Percentiles rank a stretch among this genome's conserved stretches.
Conservation (phyloP, 2,329 filamentous ascomycete species). For the Aspergillus sp. region DNA sequence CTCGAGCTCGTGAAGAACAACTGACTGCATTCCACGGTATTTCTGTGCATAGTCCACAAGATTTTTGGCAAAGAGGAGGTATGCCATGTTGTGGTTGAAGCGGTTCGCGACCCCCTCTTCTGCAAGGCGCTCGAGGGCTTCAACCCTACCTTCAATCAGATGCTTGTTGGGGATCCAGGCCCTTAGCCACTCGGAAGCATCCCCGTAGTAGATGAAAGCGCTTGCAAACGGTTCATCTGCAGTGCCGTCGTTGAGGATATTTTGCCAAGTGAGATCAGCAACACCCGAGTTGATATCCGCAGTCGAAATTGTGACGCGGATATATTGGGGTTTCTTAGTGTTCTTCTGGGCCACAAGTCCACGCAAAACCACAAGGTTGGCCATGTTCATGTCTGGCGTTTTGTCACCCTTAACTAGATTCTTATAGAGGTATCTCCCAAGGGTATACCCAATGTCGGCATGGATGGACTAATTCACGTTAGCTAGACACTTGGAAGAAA, state of each 20-base stretch:
- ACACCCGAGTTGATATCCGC: neutral
- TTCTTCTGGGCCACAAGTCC: slow-evolving; percentile 51
- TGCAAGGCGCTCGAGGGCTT: neutral
- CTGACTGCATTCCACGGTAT: neutral
- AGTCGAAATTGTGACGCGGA: slow-evolving; percentile 7
- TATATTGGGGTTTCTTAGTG: slow-evolving; percentile 6
- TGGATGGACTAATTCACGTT: slow-evolving; percentile 19
- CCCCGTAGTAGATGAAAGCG: slow-evolving; percentile 13
- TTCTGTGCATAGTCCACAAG: neutral
- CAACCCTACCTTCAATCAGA: neutral
- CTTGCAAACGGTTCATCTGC: slow-evolving; percentile 15
- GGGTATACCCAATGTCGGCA: slow-evolving; percentile 28
- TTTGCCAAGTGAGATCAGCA: slow-evolving; percentile 5
- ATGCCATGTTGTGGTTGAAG: neutral
- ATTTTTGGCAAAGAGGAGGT: neutral
- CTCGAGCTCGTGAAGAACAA: neutral
- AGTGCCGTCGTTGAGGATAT: slow-evolving; percentile 3
- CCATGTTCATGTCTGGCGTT: slow-evolving; percentile 36
- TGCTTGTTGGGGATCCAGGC: slow-evolving; percentile 18
- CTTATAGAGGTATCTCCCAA: slow-evolving; percentile 24
- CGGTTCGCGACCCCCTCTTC: neutral
- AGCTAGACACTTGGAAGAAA: neutral
- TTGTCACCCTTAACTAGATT: slow-evolving; percentile 13
- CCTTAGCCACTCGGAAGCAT: slow-evolving; percentile 16
- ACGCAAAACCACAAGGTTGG: slow-evolving; percentile 48